Evolutionary conservation across 225 moss, liverwort and hornwort genomes (phyloP), one percentile per base, ranked within the genome.

Genomic region (Lunularia cruciata): DNA sequence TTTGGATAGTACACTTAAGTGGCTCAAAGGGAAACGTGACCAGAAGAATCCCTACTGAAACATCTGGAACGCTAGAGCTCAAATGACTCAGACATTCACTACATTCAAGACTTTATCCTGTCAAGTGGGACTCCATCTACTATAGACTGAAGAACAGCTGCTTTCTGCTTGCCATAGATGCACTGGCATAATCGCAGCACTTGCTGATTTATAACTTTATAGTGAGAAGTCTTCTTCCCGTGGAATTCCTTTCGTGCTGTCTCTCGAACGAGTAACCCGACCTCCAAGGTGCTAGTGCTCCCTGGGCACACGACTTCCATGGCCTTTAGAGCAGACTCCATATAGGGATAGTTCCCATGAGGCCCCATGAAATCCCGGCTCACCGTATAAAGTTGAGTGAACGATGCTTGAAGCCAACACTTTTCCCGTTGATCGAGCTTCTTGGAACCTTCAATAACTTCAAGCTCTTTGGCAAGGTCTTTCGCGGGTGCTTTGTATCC

Each of bases 161-260:
- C 55, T 72, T 83, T 95, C 69, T 91, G 92, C 76, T 90, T 95
- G 4, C 95, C 95, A 53, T 86, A 95, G 13, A 91, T 89, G 60
- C 82, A 92, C 19, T 89, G 86, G 66, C 91, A 95, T 56, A 92
- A 77, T 51, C 78, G 72, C 69, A 89, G 40, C 11, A 89, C 82
- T 60, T 81, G 88, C 40, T 86, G 85, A 54, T 86, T 91, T 0
- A 82, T 70, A 27, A 72, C 63, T 76, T 89, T 95, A 37, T 85
- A 90, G 23, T 86, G 86, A 16, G 68, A 51, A 33, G 88, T 82
- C 65, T 90, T 95, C 88, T 83, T 89, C 60, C 95, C 91, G 22
- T 76, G 75, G 18, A 56, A 51, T 25, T 79, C 85, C 30, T 86
- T 71, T 43, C 67, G 57, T 3, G 81, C 81, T 8, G 79, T 78